Percentiles rank a stretch among this genome's conserved stretches.
Evolutionary conservation across 164 flowering plant species (phyloP).

Genomic region (Houttuynia cordata): DNA sequence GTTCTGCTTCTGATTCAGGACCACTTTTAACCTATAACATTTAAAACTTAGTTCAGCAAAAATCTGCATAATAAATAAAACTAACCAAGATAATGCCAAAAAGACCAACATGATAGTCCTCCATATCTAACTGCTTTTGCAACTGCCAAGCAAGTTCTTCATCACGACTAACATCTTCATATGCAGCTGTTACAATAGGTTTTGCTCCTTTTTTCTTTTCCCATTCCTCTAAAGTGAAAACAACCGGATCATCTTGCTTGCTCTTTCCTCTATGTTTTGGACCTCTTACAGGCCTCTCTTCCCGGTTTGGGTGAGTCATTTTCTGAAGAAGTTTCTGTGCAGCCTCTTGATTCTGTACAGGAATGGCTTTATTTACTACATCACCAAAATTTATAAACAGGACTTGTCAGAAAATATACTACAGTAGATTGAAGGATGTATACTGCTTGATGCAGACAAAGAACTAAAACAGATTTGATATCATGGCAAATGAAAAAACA

Average conservation of each 20-base stretch:
- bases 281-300: constrained; percentile 25
- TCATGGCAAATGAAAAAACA: neutral
- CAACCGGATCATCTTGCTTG: constrained; percentile 38
- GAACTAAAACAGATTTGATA: neutral
- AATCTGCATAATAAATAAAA: neutral
- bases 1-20: constrained; percentile 33
- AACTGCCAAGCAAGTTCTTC: constrained; percentile 88
- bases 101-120: constrained; percentile 44
- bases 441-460: neutral
- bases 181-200: constrained; percentile 8
- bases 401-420: neutral
- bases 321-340: constrained; percentile 82
- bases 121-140: constrained; percentile 76
- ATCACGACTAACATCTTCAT: constrained; percentile 38
- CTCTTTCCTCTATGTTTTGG: constrained; percentile 44
- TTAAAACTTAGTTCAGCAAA: constrained; percentile 8
- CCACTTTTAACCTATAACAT: constrained; percentile 26
- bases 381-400: neutral
- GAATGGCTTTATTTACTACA: constrained; percentile 55
- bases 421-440: neutral
- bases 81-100: neutral
- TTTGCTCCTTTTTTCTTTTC: constrained; percentile 43
- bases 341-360: constrained; percentile 93
- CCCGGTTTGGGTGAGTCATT: constrained; percentile 35
- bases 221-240: constrained; percentile 79